These are phyloP conservation scores for Suillus luteus DNA, from an alignment of 768 basidiomycete species.

Conservation along the genomic window DNA sequence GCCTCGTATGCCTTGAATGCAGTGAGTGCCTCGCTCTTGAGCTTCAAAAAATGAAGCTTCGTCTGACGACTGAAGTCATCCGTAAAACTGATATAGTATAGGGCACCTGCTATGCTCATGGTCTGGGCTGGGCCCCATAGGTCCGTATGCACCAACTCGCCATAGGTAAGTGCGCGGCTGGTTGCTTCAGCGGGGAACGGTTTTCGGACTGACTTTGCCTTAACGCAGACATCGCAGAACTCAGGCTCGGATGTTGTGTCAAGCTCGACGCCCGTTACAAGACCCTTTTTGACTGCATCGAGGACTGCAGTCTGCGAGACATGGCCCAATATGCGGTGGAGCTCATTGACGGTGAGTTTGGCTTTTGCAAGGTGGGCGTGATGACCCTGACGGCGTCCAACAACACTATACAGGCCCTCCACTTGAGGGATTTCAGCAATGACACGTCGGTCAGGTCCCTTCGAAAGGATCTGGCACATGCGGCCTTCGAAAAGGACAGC, in stretches of 20 bases:
- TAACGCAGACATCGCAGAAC: too few species aligned
- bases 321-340: too few species aligned
- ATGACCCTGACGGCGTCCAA: too few species aligned
- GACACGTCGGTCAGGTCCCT: too few species aligned
- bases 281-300: too few species aligned
- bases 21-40: slow-evolving; percentile 32
- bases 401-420: too few species aligned
- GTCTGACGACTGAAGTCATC: slow-evolving; percentile 35
- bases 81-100: slow-evolving; percentile 38
- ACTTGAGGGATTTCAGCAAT: too few species aligned
- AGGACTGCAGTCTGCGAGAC: too few species aligned
- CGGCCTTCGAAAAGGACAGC: neutral
- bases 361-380: too few species aligned
- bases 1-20: slow-evolving; percentile 31
- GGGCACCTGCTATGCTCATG: slow-evolving; percentile 19
- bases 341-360: too few species aligned
- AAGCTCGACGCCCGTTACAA: too few species aligned
- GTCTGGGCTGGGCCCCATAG: slow-evolving; percentile 6
- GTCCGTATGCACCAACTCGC: slow-evolving; percentile 11
- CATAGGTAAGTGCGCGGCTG: neutral
- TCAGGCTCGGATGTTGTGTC: too few species aligned
- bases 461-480: neutral
- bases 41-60: slow-evolving; percentile 25
- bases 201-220: slow-evolving; percentile 8
- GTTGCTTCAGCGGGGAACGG: slow-evolving; percentile 22